phyloP scores from a whole-genome alignment of 192 early-diverging fungal genomes.

The Gryganskiella cystojenkinii region DNA sequence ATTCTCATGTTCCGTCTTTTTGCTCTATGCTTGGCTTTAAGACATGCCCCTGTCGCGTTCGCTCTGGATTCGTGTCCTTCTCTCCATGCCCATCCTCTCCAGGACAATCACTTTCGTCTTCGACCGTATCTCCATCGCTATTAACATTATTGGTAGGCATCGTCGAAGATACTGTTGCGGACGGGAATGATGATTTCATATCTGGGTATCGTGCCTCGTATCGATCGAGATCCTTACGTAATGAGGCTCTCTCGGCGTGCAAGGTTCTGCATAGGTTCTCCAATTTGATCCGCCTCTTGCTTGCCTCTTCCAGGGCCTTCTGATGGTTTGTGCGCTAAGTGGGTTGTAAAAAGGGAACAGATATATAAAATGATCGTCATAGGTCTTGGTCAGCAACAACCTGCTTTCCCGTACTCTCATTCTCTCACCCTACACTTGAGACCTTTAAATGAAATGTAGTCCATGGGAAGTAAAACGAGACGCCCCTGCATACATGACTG shows the following conservation, averaged over 20 bases:
- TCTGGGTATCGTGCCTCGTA: slow-evolving; percentile 25
- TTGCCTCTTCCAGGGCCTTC: slow-evolving; percentile 58
- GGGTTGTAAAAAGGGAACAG: neutral
- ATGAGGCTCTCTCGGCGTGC: slow-evolving; percentile 55
- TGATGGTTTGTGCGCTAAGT: slow-evolving; percentile 59
- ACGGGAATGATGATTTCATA: neutral
- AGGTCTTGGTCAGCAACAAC: no score
- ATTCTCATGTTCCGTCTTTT: no score
- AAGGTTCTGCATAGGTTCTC: slow-evolving; percentile 67
- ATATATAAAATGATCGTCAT: neutral
- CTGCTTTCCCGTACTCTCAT: no score
- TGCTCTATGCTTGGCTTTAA: no score
- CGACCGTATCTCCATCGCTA: no score
- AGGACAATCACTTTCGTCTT: no score
- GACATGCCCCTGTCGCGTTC: no score
- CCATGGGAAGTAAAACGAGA: neutral
- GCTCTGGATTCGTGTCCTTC: neutral
- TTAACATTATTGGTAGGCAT: no score
- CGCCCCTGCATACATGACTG: neutral
- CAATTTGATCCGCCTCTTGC: slow-evolving; percentile 59
- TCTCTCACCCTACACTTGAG: no score
- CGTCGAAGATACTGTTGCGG: no score
- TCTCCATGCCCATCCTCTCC: no score
- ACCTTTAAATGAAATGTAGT: no score
- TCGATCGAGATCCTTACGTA: slow-evolving; percentile 14